phyloP scores from a whole-genome alignment of 2,329 filamentous ascomycete genomes.

The Penicillium brevicompactum region DNA sequence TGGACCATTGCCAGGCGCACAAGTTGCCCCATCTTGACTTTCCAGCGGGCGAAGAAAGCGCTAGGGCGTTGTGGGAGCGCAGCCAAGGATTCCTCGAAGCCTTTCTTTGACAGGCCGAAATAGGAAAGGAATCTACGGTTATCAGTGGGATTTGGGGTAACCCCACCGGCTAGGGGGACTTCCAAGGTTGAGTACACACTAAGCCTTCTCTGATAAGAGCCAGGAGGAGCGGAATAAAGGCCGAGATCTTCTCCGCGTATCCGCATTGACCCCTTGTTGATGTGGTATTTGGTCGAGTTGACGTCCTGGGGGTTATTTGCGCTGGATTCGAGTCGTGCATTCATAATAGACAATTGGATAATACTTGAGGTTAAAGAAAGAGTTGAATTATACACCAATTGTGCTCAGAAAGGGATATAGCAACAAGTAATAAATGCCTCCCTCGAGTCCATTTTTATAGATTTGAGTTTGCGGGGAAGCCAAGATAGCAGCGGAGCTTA shows the following conservation, averaged over 20 bases:
- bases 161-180: background rate
- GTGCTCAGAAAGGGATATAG: no score
- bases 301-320: no score
- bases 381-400: no score
- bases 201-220: no score
- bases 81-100: slow-evolving; percentile 32
- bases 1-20: slow-evolving; percentile 26
- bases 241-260: background rate
- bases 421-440: no score
- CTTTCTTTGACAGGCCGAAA: slow-evolving; percentile 1
- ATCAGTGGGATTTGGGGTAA: background rate
- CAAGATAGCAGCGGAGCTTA: background rate
- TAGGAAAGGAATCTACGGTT: slow-evolving; percentile 1
- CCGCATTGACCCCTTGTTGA: no score
- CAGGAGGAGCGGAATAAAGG: background rate
- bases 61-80: slow-evolving; percentile 32
- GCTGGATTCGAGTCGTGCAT: no score
- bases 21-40: slow-evolving; percentile 27
- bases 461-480: background rate
- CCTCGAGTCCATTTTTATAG: no score
- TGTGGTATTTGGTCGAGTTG: no score
- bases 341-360: no score
- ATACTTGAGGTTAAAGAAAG: no score
- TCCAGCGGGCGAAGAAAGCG: slow-evolving; percentile 28
- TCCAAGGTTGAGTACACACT: no score